Conservation (phyloP, 2,329 filamentous ascomycete genomes). For the Tympanopsis confertula region DNA sequence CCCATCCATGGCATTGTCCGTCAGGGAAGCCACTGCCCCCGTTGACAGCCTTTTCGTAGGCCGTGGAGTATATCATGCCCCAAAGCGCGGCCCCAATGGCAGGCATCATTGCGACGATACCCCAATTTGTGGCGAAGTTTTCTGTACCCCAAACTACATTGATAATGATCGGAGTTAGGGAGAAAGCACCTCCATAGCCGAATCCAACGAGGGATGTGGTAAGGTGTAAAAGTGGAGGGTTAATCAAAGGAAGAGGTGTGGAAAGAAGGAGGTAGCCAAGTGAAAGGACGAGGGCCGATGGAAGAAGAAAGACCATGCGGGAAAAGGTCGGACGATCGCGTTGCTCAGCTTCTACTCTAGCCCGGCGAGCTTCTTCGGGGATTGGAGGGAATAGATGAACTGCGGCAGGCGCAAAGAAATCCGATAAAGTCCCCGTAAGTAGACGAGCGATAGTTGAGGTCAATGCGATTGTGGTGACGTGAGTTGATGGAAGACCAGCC, state of each 20-base stretch:
- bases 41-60: slow-evolving; percentile 33
- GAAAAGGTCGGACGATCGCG: slow-evolving; percentile 23
- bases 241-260: slow-evolving; percentile 37
- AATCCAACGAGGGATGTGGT: slow-evolving; percentile 50
- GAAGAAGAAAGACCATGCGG: slow-evolving; percentile 47
- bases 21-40: background rate
- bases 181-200: slow-evolving; percentile 56
- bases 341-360: too few relatives aligned
- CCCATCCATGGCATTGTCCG: slow-evolving; percentile 41
- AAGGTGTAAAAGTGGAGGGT: slow-evolving; percentile 42
- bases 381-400: slow-evolving; percentile 9
- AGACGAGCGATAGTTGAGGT: slow-evolving; percentile 55
- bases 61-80: slow-evolving; percentile 46
- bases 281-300: slow-evolving; percentile 45
- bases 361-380: slow-evolving; percentile 5
- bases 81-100: slow-evolving; percentile 52
- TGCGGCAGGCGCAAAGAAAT: slow-evolving; percentile 43
- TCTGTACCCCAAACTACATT: slow-evolving; percentile 60
- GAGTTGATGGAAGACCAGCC: slow-evolving; percentile 38
- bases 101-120: slow-evolving; percentile 55
- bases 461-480: slow-evolving; percentile 54
- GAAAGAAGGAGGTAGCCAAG: slow-evolving; percentile 49
- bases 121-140: slow-evolving; percentile 65
- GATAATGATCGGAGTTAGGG: slow-evolving; percentile 52
- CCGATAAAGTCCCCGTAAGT: slow-evolving; percentile 52